Base-by-base conservation (phyloP, 169 alveolate species). In the Toxoplasma gondii region DNA sequence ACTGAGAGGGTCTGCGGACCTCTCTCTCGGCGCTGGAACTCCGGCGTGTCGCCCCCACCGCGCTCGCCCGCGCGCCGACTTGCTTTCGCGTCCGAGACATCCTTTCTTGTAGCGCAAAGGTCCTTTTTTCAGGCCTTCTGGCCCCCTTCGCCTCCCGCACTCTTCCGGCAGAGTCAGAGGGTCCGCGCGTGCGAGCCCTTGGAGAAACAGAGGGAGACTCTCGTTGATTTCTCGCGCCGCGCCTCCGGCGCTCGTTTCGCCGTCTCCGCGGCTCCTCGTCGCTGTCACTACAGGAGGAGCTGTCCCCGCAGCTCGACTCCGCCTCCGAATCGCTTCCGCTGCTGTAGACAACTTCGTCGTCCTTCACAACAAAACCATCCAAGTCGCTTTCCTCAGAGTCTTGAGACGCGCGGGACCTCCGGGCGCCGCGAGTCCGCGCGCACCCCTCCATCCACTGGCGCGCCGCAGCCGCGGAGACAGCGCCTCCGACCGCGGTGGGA, bases 331-430 rank as follows among this genome's bases (percentile, higher is more conserved):
- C 24, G 74, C 74, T 64, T 1, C 34, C 74, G 74, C 74, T 64
- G 86, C 86, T 78, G 45, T 78, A 78, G 86, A 29, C 45, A 19
- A 78, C 45, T 31, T 78, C 49, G 86, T 78, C 86, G 45, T 78
- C 86, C 22, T n/a, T 36, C 49, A 78, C 86, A 0, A 78, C 45
- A 38, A 78, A 78, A 4, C 86, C 86, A 1, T 78, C 86, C 45
- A 78, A n/a, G 24, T 78, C 86, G 86, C 43, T n/a, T 2, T n/a
- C 43, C n/a, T 78, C 74, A 16, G 74, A 16, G 34, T 64, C 74
- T 16, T 19, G 67, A 9, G 74, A 16, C 74, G n/a, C 7, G 31
- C 31, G 9, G 74, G 34, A 31, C 5, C 34, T 64, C 74, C 24
- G 34, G 74, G 34, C 74, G 1, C 74, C 34, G 29, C 74, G 74